These are phyloP conservation scores for Pistacia vera DNA, from an alignment of 345 rosid genomes.

Conservation along the genomic window DNA sequence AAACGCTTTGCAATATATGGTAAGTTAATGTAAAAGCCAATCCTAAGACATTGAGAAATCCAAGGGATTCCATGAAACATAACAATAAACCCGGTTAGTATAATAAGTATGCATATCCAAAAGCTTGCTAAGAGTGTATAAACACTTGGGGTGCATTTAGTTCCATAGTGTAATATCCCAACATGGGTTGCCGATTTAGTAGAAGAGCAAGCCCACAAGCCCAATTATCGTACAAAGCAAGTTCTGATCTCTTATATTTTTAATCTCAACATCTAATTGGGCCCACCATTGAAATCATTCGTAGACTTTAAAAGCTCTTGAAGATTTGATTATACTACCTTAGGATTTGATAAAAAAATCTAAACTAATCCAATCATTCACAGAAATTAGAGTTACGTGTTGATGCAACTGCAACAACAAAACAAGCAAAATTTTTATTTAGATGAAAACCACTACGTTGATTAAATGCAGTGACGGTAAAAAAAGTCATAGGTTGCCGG, in stretches of 20 bases:
- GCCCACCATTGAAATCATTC: background rate
- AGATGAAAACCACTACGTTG: too few species aligned
- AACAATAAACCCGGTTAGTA: background rate
- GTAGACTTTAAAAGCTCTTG: background rate
- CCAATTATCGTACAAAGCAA: background rate
- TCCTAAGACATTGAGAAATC: background rate
- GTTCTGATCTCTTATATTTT: background rate
- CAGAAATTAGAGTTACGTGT: background rate
- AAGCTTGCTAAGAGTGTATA: background rate
- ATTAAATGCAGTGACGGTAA: too few species aligned
- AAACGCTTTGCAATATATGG: background rate
- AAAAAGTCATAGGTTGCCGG: too few species aligned
- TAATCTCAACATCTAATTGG: background rate
- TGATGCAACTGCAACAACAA: constrained; percentile 2
- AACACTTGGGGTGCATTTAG: background rate
- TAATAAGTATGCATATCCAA: background rate
- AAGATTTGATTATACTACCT: background rate
- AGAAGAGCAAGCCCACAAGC: too few species aligned
- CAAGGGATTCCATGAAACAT: background rate
- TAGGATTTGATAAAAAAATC: too few species aligned
- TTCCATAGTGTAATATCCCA: background rate
- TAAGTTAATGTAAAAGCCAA: background rate
- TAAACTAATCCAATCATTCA: background rate
- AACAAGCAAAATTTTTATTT: background rate
- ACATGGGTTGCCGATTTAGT: too few species aligned